Conservation (phyloP, 1,284 basidiomycete species). For the Erythrobasidium hasegawianum region DNA sequence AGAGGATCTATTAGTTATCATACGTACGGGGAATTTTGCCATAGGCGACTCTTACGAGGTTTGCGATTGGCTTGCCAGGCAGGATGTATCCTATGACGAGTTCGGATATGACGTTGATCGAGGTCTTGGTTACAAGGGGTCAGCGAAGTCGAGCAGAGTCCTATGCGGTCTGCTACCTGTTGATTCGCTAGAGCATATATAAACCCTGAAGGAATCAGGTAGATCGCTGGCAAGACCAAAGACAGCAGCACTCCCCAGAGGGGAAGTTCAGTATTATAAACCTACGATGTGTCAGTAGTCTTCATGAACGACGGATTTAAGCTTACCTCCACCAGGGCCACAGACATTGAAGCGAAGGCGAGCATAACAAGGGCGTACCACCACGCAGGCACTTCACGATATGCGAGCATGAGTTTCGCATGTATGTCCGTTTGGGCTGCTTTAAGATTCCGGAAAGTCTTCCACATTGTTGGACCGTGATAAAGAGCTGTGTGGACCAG, state of each 20-base stretch:
- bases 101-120: slow-evolving; percentile 64
- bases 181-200: slow-evolving; percentile 91
- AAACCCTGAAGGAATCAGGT: slow-evolving; percentile 83
- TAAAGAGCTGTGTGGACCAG: slow-evolving; percentile 51
- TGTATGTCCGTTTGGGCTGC: slow-evolving; percentile 44
- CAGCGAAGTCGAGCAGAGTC: no score
- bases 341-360: slow-evolving; percentile 66
- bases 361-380: slow-evolving; percentile 69
- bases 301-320: not conserved
- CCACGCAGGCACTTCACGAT: slow-evolving; percentile 43
- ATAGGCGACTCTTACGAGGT: slow-evolving; percentile 37
- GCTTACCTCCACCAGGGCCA: slow-evolving; percentile 48
- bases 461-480: slow-evolving; percentile 51
- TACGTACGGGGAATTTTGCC: no score
- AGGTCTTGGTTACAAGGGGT: no score
- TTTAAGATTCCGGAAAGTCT: slow-evolving; percentile 48
- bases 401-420: slow-evolving; percentile 44
- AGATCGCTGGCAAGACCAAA: slow-evolving; percentile 68
- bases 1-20: not conserved
- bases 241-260: slow-evolving; percentile 78
- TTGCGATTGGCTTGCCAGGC: slow-evolving; percentile 40
- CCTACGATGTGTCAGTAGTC: slow-evolving; percentile 49
- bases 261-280: slow-evolving; percentile 77
- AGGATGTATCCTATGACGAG: slow-evolving; percentile 42
- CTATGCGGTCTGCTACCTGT: slow-evolving; percentile 55